phyloP scores from a whole-genome alignment of 148 eudicot genomes.

The Silene uniflora region DNA sequence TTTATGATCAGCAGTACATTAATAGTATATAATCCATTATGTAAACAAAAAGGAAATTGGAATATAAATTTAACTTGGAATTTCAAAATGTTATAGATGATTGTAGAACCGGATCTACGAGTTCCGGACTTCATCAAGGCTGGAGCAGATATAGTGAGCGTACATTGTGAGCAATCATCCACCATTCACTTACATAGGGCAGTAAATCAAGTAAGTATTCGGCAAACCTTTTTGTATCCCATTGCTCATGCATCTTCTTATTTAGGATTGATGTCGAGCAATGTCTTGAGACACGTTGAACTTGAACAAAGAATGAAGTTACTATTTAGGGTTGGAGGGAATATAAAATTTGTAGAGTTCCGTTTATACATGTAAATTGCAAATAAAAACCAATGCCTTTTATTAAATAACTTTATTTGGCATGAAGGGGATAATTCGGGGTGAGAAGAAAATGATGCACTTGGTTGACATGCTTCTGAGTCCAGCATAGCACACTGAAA shows the following conservation, averaged over 20 bases:
- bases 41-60: background rate
- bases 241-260: slow-evolving; percentile 5
- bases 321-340: background rate
- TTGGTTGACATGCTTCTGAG: too few species aligned
- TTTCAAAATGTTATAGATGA: slow-evolving; percentile 57
- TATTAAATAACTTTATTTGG: too few species aligned
- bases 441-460: too few species aligned
- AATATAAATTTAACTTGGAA: slow-evolving; percentile 22
- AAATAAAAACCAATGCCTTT: too few species aligned
- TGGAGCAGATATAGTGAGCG: slow-evolving; percentile 96
- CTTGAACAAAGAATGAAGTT: background rate
- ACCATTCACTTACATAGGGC: slow-evolving; percentile 98
- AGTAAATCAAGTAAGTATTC: slow-evolving; percentile 56
- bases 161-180: slow-evolving; percentile 94
- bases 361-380: too few species aligned
- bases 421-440: too few species aligned
- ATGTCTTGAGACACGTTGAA: background rate
- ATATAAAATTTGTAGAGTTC: too few species aligned
- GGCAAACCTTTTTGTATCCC: slow-evolving; percentile 4
- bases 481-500: too few species aligned
- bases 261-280: background rate
- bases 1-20: slow-evolving; percentile 7
- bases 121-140: slow-evolving; percentile 96
- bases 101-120: slow-evolving; percentile 95
- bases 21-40: background rate